Percentiles rank a stretch among this genome's conserved stretches.
These are phyloP conservation scores for Incumbomyces delicatus DNA, from an alignment of 2,329 filamentous ascomycete species.

Conservation along the genomic window DNA sequence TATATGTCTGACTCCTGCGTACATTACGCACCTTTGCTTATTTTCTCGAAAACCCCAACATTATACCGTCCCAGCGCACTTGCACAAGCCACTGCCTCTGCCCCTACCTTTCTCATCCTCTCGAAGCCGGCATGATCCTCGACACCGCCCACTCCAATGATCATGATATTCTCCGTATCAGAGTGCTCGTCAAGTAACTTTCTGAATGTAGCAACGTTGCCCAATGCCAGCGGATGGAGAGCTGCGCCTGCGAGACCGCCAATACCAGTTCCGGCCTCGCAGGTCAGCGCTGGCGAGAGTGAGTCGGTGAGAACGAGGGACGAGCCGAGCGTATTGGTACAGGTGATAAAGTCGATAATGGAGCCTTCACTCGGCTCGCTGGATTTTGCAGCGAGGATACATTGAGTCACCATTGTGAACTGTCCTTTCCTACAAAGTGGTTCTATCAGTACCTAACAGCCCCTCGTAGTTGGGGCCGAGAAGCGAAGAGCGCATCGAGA, in stretches of 20 bases:
- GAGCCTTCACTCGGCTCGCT: conserved; percentile 15
- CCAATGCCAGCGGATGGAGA: conserved; percentile 62
- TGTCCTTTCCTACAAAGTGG: conserved; percentile 32
- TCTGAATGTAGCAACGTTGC: conserved; percentile 63
- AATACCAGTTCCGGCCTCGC: conserved; percentile 47
- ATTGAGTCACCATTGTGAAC: conserved; percentile 47
- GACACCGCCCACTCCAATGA: conserved; percentile 68
- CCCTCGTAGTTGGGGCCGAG: too few relatives aligned
- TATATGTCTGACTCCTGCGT: too few relatives aligned
- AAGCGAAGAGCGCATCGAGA: too few relatives aligned
- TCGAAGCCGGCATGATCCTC: conserved; percentile 50
- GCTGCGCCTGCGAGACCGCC: conserved; percentile 65
- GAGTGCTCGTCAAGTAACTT: conserved; percentile 45
- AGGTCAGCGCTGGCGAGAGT: conserved; percentile 34
- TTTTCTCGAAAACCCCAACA: neutral
- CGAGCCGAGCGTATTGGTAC: conserved; percentile 64
- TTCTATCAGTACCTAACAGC: conserved; percentile 18
- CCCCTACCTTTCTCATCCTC: neutral
- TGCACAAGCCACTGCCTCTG: conserved; percentile 9
- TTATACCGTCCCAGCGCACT: conserved; percentile 26
- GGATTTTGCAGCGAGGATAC: conserved; percentile 32
- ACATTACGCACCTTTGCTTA: neutral
- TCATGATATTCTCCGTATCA: conserved; percentile 43
- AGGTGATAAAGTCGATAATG: conserved; percentile 51
- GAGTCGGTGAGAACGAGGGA: conserved; percentile 47